Evolutionary conservation across 306 rosid species (phyloP).

Genomic region (Fragaria vesca): DNA sequence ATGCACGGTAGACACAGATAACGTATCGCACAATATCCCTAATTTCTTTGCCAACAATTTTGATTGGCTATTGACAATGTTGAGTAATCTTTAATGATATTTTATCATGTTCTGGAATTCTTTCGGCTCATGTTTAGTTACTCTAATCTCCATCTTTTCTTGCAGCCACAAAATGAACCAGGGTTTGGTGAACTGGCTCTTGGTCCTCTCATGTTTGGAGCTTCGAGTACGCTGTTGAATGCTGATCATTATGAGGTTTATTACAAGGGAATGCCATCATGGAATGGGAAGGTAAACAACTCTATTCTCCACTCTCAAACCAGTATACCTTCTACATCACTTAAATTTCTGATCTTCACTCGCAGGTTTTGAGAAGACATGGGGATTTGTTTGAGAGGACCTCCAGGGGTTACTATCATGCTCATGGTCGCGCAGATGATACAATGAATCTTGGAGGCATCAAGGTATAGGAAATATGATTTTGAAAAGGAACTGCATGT

Average conservation of each 20-base stretch:
- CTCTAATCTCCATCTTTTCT: slow-evolving; percentile 19
- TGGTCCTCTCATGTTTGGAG: slow-evolving; percentile 77
- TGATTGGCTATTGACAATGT: slow-evolving; percentile 6
- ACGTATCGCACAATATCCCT: not conserved
- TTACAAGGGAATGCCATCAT: slow-evolving; percentile 82
- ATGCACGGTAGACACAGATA: not conserved
- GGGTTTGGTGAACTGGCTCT: slow-evolving; percentile 98
- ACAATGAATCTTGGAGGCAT: slow-evolving; percentile 98
- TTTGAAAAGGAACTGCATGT: not conserved
- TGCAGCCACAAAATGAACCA: slow-evolving; percentile 64
- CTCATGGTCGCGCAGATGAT: slow-evolving; percentile 97
- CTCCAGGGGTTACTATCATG: slow-evolving; percentile 77
- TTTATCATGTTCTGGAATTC: slow-evolving; percentile 18
- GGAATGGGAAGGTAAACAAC: slow-evolving; percentile 70
- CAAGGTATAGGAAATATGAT: slow-evolving; percentile 54
- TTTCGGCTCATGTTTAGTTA: not conserved
- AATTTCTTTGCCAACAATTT: not conserved
- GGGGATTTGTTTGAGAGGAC: slow-evolving; percentile 90
- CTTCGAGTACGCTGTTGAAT: slow-evolving; percentile 74
- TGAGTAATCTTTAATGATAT: not conserved
- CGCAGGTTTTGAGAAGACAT: slow-evolving; percentile 83
- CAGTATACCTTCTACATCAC: slow-evolving; percentile 1
- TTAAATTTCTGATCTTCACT: slow-evolving; percentile 24
- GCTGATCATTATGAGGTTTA: slow-evolving; percentile 82
- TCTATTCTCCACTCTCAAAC: slow-evolving; percentile 24